phyloP scores from a whole-genome alignment of 2,329 filamentous ascomycete genomes.

The Hymenoscyphus fraxineus region DNA sequence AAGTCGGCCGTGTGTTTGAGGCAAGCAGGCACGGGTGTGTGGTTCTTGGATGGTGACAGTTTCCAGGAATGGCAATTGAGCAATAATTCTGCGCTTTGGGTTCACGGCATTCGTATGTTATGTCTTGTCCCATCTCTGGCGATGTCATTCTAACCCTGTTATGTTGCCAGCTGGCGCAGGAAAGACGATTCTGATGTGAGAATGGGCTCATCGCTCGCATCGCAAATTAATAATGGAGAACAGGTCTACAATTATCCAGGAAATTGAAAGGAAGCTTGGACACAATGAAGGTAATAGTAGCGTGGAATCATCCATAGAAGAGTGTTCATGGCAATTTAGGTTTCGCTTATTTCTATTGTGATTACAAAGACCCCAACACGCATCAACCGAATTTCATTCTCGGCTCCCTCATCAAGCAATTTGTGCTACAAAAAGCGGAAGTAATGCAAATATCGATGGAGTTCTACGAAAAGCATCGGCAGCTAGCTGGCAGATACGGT shows the following conservation, averaged over 20 bases:
- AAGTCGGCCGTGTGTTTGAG: neutral
- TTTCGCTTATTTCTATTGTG: constrained; percentile 27
- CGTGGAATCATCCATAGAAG: neutral
- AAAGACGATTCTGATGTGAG: neutral
- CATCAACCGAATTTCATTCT: constrained; percentile 23
- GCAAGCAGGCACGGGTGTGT: neutral
- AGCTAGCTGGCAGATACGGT: neutral
- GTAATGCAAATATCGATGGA: neutral
- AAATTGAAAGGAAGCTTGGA: neutral
- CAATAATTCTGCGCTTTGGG: neutral
- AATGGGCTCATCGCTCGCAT: neutral
- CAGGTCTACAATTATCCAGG: neutral
- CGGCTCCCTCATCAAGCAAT: constrained; percentile 3
- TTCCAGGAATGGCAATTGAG: neutral
- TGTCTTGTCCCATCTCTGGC: neutral
- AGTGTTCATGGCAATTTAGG: neutral
- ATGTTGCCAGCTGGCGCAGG: neutral
- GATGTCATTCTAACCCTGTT: too few relatives aligned
- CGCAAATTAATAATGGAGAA: neutral
- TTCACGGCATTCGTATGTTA: neutral
- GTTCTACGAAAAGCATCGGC: neutral
- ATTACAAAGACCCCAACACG: constrained; percentile 25
- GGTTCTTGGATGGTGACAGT: neutral
- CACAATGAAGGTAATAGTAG: neutral
- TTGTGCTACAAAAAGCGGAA: neutral